Conservation (phyloP, 2,329 filamentous ascomycete genomes). For the Beauveria sp. region DNA sequence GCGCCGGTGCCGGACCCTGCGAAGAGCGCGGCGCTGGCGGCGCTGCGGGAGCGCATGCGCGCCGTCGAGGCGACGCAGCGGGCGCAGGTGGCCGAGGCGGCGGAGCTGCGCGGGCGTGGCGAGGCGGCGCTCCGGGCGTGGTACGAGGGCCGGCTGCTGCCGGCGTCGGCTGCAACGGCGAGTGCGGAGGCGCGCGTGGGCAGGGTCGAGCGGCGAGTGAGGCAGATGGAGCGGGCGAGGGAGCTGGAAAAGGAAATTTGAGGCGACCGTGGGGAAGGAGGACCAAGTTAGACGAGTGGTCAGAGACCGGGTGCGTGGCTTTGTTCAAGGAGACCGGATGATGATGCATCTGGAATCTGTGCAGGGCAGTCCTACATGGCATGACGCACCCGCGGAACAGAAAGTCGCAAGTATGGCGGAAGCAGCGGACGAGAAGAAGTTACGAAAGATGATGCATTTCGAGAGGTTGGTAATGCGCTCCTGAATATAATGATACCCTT, state of each 20-base stretch:
- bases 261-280: conserved; percentile 8
- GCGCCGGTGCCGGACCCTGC: conserved; percentile 48
- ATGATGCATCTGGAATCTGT: not conserved
- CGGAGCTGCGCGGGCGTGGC: conserved; percentile 55
- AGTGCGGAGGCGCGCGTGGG: conserved; percentile 62
- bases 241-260: conserved; percentile 38
- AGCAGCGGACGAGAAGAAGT: not conserved
- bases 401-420: not conserved
- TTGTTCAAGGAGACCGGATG: not conserved
- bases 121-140: conserved; percentile 57
- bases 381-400: not conserved
- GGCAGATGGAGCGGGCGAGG: conserved; percentile 53
- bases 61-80: conserved; percentile 52
- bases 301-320: not conserved
- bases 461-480: not conserved
- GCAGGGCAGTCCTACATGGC: not conserved
- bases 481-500: not conserved
- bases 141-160: conserved; percentile 66
- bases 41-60: conserved; percentile 55
- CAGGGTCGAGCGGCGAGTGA: conserved; percentile 56
- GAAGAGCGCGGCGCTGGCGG: conserved; percentile 48
- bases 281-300: not conserved
- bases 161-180: conserved; percentile 60
- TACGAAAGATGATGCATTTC: not conserved
- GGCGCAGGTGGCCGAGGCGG: conserved; percentile 55